Base-by-base conservation (phyloP, 306 rosid genomes). In the Medicago lupulina region DNA sequence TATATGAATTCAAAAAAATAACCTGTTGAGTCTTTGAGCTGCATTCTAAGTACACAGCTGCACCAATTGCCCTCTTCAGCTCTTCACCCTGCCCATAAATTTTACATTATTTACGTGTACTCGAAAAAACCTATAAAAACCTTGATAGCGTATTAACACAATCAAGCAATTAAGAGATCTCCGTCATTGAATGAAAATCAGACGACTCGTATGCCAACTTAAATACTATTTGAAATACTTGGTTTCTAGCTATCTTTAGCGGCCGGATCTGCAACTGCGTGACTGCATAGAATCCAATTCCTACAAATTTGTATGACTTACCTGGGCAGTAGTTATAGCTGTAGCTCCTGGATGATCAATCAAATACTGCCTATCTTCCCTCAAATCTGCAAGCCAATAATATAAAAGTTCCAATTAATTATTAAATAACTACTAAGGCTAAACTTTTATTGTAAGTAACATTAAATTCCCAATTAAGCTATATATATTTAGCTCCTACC, bases 21-120 rank as follows among this genome's bases (percentile, higher is more conserved):
- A 89, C 98, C 97, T 91, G 97, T 70, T 93, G 98, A 75, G 97
- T 91, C 84, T 93, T 93, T 53, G 98, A 89, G 87, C 98, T 93
- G 87, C 98, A 93, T 77, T 93, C 98, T 79, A 93, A 67, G 86
- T 93, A 93, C 25, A 82, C 89, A 49, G 93, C 93, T 63, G 97
- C 97, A 83, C 98, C 98, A 75, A 93, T 93, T 69, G 92, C 85
- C 77, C 89, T 93, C 92, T 85, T 91, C 81, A 93, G 88, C 70
- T 93, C 98, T 86, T 93, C 96, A 76, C 98, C 97, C 97, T 93
- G 89, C 76, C 23, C 41, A 80, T 55, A 46, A 4, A 75, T 74
- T 76, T 76, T 51, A 67, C 34, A 54, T 34, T 16, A 77, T 57
- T 84, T 51, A 73, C 10, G 47, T 46, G 50, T 4, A 54, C 25